Evolutionary conservation across 805 yeast genomes (phyloP).

Genomic region (Monosporozyma yasuniensis): DNA sequence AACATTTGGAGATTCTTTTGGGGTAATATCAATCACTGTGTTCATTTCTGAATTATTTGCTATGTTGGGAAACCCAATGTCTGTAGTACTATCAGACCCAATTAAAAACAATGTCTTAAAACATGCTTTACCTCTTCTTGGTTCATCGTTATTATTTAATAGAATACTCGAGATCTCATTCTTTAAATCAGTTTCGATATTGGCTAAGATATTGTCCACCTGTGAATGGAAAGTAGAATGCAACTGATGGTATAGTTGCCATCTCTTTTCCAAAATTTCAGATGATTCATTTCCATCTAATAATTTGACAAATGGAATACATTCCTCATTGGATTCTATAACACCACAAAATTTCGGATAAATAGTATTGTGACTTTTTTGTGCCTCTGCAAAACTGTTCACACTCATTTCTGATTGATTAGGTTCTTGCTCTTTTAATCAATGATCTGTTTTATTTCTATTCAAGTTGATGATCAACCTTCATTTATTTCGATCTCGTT

Average conservation of each 20-base stretch:
- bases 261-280: constrained; percentile 31
- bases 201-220: constrained; percentile 24
- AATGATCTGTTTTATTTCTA: not conserved
- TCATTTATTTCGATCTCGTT: not conserved
- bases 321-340: constrained; percentile 5
- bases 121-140: constrained; percentile 3
- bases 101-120: constrained; percentile 34
- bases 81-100: constrained; percentile 38
- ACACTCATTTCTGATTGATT: constrained; percentile 13
- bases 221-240: constrained; percentile 26
- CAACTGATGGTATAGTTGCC: constrained; percentile 33
- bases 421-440: not conserved
- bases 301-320: constrained; percentile 36
- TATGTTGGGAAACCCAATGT: constrained; percentile 27
- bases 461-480: not conserved
- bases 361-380: constrained; percentile 21
- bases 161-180: constrained; percentile 23
- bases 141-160: constrained; percentile 7
- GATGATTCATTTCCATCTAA: constrained; percentile 38
- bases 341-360: constrained; percentile 12
- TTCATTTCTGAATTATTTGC: constrained; percentile 14
- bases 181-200: constrained; percentile 32
- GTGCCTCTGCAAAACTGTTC: constrained; percentile 27
- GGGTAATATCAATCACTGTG: constrained; percentile 29
- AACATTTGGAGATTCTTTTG: constrained; percentile 33